Base-by-base conservation (phyloP, 2,329 filamentous ascomycete genomes). In the Geosmithia putterillii region DNA sequence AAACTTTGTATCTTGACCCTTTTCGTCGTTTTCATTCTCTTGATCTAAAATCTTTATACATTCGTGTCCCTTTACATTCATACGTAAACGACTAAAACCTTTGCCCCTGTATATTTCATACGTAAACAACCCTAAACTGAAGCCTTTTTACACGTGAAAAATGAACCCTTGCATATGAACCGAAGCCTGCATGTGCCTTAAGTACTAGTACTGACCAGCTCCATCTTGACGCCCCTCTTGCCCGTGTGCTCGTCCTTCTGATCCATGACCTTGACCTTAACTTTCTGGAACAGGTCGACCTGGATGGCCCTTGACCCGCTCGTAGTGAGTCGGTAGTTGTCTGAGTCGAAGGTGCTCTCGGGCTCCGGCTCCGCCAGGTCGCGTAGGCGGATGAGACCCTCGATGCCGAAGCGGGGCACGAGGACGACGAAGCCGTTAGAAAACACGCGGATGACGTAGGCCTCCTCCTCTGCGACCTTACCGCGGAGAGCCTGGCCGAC, bases 351-450 rank as follows among this genome's bases (percentile, higher is more conserved):
- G 25, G 76, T 76, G 40, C 83, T 83, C 50, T 89, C 83, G 1
- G 88, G 86, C 59, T 85, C 86, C 0, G 79, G 74, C 15, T 83
- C 76, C 4, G 81, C 81, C 46, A 96, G 71, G 64, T 96, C 92
- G 46, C 87, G 73, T 52, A 96, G 66, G 10, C 90, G 75, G 50
- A 98, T 92, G 48, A 95, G 67, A 36, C 87, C 84, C 67, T 98
- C 92, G 54, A 98, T 94, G 36, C 92, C 92, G 61, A 98, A 98
- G 15, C 87, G 73, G 7, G 92, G 92, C 41, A 98, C 90, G 48
- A 96, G 89, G 10, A 96, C 89, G 17, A 96, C 92, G 54, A 95
- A 90, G 7, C 92, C 92, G 64, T 98, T 98, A 59, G 85, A 88
- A 64, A 98, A 98, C 43, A 98, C 83, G 58, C 86, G 86, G 85